Conservation (phyloP, 352 stramenopile species). For the Phytophthora niederhauseri region DNA sequence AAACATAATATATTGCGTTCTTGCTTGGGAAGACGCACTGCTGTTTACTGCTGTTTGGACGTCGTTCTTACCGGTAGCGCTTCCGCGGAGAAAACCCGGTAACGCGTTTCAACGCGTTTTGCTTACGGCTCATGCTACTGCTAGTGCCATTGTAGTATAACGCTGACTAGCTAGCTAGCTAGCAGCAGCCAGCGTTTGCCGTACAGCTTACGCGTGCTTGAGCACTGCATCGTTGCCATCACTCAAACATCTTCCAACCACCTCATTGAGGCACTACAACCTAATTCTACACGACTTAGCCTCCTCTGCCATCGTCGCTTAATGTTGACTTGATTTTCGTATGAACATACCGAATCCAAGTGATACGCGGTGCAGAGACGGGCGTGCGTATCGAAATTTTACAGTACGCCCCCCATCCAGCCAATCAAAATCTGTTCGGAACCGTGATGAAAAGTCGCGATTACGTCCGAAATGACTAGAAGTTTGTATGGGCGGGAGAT, state of each 20-base stretch:
- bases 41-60: too few species aligned
- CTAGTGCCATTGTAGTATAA: too few species aligned
- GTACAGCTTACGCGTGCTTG: neutral
- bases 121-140: too few species aligned
- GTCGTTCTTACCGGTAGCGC: too few species aligned
- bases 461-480: constrained; percentile 13
- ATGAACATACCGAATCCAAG: neutral
- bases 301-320: constrained; percentile 14
- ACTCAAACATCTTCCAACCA: too few species aligned
- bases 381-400: neutral
- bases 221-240: neutral
- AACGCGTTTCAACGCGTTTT: too few species aligned
- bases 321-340: constrained; percentile 14
- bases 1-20: too few species aligned
- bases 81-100: too few species aligned
- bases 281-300: neutral
- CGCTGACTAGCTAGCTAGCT: too few species aligned
- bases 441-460: constrained; percentile 9
- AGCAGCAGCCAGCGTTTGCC: too few species aligned
- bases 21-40: too few species aligned
- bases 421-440: constrained; percentile 28
- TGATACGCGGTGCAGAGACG: neutral
- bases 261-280: neutral
- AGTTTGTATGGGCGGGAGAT: constrained; percentile 3
- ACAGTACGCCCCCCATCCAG: constrained; percentile 2